Base-by-base conservation (phyloP, 495 filamentous ascomycete genomes). In the Pseudoneurospora amorphoporcata region DNA sequence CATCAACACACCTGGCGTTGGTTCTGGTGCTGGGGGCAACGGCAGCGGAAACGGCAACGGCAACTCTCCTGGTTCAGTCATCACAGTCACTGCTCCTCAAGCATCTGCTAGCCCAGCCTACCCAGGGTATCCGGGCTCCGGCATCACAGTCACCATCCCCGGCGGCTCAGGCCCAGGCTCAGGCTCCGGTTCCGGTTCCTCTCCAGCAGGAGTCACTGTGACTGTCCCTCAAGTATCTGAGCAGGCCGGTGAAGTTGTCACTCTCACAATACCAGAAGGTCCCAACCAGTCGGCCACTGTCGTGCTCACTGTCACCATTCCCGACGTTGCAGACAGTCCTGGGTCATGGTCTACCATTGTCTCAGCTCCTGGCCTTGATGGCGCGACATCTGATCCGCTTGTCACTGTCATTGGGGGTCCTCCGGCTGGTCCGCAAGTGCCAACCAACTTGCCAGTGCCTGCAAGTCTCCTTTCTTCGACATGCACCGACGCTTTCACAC, bases 221-320 rank as follows among this genome's bases (percentile, higher is more conserved):
- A 73, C 76, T 5, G 43, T 74, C 32, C 74, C 73, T 6, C 37
- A 40, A 14, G 3, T 39, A 12, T 40, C 71, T 2, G 61, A 19
- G 5, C 61, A 37, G 47, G 53, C 70, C 41, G 75, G 69, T 5
- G 74, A 77, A 8, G 70, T 77, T 12, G 23, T 79, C 9, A 75
- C 75, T 35, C 38, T 80, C 70, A 78, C 77, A 10, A 75, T 75
- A 32, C 77, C 78, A 2, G 75, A 77, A 19, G 77, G 78, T 19
- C 71, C 70, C 16, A 69, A 68, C 42, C 69, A 74, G 68, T 74
- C 77, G 3, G 69, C 74, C 39, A 78, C 77, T 8, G 29, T 76
- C 1, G 68, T 78, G 38, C 29, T 78, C 39, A 76, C 77, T 9
- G 41, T 80, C 72, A 79, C 78, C 10, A 70, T 77, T 39, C 77